Base-by-base conservation (phyloP, 169 alveolate genomes). In the Eimeria acervulina region DNA sequence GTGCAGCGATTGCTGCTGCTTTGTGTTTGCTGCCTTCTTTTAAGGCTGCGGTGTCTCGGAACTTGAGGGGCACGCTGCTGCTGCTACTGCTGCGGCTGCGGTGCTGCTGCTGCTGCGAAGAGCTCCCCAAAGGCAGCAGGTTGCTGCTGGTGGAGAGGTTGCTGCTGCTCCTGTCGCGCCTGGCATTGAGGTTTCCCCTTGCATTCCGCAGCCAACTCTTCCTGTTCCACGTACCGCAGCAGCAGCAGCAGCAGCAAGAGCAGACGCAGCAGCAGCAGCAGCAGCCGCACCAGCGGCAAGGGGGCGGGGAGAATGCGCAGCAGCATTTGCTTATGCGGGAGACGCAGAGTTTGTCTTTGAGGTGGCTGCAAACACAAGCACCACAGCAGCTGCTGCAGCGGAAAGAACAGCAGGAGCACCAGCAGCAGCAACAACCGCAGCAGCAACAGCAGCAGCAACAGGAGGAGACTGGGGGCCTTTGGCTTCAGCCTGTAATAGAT, bases 111-210 rank as follows among this genome's bases (percentile, higher is more conserved):
- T n/a, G 63, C 44, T 4, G 44, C 47, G 90, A 80, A 33, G 63
- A 26, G 90, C 72, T 61, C 7, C 70, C 68, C 6, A 52, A 80
- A 80, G 44, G 44, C 72, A 80, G 70, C 90, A 44, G 51, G 42
- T n/a, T 80, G 23, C 51, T 33, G 70, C 90, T 80, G 70, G 10
- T 44, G 15, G 90, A 80, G 90, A 33, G 31, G 68, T 70, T 80
- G 72, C 90, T 80, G 90, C 90, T 80, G 90, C 90, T 80, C 72
- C 90, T 80, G 44, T 47, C 68, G 44, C 90, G 90, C 55, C 26
- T 80, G 70, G 33, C 70, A 26, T 33, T 80, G 70, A 40, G 28
- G 51, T 80, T 80, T 33, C 90, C 90, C 42, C 55, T 80, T 26
- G 90, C 63, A 52, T 80, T 42, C 70, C 90, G 90, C 70, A 44